Percentiles rank a stretch among this genome's conserved stretches.
Conservation (phyloP, 495 filamentous ascomycete species). For the Penicillium tannophilum region DNA sequence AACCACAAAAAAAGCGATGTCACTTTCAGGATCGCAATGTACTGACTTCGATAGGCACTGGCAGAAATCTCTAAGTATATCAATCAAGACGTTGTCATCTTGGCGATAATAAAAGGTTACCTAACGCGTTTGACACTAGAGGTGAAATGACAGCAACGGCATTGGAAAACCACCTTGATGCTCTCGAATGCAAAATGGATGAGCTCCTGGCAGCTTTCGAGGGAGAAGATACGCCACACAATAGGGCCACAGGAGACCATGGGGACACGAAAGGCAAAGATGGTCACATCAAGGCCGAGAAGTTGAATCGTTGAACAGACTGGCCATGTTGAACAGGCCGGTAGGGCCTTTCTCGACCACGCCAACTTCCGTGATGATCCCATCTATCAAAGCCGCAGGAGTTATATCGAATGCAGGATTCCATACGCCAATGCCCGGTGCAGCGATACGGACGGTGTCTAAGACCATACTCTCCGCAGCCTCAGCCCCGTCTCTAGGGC, state of each 20-base stretch:
- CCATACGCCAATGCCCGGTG: slow-evolving; percentile 82
- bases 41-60: slow-evolving; percentile 28
- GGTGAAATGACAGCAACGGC: slow-evolving; percentile 59
- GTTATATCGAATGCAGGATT: slow-evolving; percentile 98
- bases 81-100: neutral
- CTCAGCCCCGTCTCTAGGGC: slow-evolving; percentile 58
- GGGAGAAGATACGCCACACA: slow-evolving; percentile 3
- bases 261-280: slow-evolving; percentile 14
- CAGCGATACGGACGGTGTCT: slow-evolving; percentile 78
- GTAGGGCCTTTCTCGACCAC: slow-evolving; percentile 76
- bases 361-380: slow-evolving; percentile 89
- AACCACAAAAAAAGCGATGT: no score
- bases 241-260: neutral
- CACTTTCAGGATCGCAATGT: neutral
- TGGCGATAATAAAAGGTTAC: neutral
- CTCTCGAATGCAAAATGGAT: slow-evolving; percentile 60
- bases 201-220: slow-evolving; percentile 55
- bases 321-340: slow-evolving; percentile 72
- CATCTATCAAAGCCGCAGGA: slow-evolving; percentile 82
- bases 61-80: slow-evolving; percentile 41
- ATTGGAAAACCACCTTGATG: slow-evolving; percentile 56
- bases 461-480: slow-evolving; percentile 53
- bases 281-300: slow-evolving; percentile 14
- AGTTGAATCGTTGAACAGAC: slow-evolving; percentile 45
- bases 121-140: slow-evolving; percentile 29